A percentile compares a stretch with the other conserved stretches of the same genome.
Conservation (phyloP, 805 yeast species). For the Saccharomycopsis sp. region DNA sequence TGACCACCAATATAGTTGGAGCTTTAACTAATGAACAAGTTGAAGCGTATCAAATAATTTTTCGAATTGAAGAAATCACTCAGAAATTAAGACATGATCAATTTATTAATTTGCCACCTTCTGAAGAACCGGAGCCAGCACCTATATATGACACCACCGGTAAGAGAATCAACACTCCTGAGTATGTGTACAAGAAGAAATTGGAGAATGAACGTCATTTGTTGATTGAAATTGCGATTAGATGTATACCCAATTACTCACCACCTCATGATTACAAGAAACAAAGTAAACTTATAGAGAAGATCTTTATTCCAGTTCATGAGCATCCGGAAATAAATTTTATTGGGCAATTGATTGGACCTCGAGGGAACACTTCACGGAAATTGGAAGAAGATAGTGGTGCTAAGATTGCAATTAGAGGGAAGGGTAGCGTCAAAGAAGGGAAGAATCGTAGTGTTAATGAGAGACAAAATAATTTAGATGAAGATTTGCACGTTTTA, state of each 20-base stretch:
- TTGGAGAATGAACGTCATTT: slow-evolving; percentile 75
- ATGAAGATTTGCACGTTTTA: slow-evolving; percentile 85
- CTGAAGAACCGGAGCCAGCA: slow-evolving; percentile 72
- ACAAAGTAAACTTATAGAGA: slow-evolving; percentile 64
- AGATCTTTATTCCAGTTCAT: slow-evolving; percentile 74
- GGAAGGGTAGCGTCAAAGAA: slow-evolving; percentile 92
- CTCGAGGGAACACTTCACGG: slow-evolving; percentile 87
- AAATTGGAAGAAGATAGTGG: slow-evolving; percentile 79
- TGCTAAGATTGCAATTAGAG: slow-evolving; percentile 85
- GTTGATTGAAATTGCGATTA: slow-evolving; percentile 68
- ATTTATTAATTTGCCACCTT: slow-evolving; percentile 36
- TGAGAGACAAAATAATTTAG: slow-evolving; percentile 46
- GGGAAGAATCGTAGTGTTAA: slow-evolving; percentile 57
- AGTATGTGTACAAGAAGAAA: slow-evolving; percentile 49
- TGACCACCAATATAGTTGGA: slow-evolving; percentile 39
- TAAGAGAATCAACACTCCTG: slow-evolving; percentile 79
- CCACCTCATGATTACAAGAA: slow-evolving; percentile 76
- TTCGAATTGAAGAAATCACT: slow-evolving; percentile 77
- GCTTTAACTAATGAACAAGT: slow-evolving; percentile 69
- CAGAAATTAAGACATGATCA: slow-evolving; percentile 45
- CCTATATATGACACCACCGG: slow-evolving; percentile 85
- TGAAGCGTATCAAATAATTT: slow-evolving; percentile 60
- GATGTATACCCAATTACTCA: slow-evolving; percentile 63
- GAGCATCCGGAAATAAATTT: slow-evolving; percentile 91
- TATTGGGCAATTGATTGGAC: slow-evolving; percentile 86